Evolutionary conservation across 2,329 filamentous ascomycete genomes (phyloP).

Genomic region (Hypoxylon sp.): DNA sequence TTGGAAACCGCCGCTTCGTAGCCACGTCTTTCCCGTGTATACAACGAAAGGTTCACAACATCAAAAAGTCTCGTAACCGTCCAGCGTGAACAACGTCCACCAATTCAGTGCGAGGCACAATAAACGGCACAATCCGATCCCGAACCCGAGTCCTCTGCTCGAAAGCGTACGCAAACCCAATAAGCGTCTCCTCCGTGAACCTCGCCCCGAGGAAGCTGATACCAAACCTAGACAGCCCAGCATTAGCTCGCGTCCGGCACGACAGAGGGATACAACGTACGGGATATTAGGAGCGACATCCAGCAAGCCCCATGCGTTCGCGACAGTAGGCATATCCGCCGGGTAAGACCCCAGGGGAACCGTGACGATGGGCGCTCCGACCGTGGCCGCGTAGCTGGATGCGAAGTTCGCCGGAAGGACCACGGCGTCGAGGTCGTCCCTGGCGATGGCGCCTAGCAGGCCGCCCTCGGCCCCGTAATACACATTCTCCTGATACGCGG

Average conservation of each 20-base stretch:
- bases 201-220: slow-evolving; percentile 71
- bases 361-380: slow-evolving; percentile 71
- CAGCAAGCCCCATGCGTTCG: slow-evolving; percentile 63
- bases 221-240: slow-evolving; percentile 60
- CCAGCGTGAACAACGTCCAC: slow-evolving; percentile 9
- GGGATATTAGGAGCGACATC: slow-evolving; percentile 57
- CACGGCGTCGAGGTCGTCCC: slow-evolving; percentile 70
- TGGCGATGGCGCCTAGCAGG: slow-evolving; percentile 69
- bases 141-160: slow-evolving; percentile 67
- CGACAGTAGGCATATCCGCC: slow-evolving; percentile 60
- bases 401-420: slow-evolving; percentile 68
- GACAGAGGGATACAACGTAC: not conserved
- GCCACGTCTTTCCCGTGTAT: not conserved
- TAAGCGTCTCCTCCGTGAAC: slow-evolving; percentile 72
- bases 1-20: not conserved
- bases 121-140: slow-evolving; percentile 47
- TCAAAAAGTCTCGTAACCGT: not conserved
- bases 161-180: slow-evolving; percentile 76
- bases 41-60: not conserved
- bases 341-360: slow-evolving; percentile 69
- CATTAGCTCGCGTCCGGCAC: not conserved
- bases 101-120: slow-evolving; percentile 52
- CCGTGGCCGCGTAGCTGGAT: slow-evolving; percentile 64
- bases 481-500: slow-evolving; percentile 62
- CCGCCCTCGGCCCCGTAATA: slow-evolving; percentile 70